phyloP scores from a whole-genome alignment of 495 filamentous ascomycete species.

The Neurospora sp. region DNA sequence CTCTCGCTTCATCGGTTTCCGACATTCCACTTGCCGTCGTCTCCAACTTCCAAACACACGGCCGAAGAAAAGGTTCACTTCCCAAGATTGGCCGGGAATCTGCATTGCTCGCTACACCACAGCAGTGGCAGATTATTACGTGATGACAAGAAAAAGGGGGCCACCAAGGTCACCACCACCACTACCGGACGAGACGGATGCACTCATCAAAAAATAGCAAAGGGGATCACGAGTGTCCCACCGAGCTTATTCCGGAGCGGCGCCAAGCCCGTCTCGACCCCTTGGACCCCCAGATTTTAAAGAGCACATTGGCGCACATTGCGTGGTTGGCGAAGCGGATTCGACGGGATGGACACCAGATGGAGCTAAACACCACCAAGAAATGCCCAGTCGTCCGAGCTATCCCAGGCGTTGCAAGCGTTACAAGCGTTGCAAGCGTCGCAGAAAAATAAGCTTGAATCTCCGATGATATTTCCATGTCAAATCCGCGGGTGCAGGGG shows the following conservation, averaged over 20 bases:
- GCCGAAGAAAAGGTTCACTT: not conserved
- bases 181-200: not conserved
- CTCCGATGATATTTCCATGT: slow-evolving; percentile 19
- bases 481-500: slow-evolving; percentile 14
- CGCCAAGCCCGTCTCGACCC: not conserved
- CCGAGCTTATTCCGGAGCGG: not conserved
- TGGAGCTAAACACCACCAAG: not conserved
- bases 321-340: not conserved
- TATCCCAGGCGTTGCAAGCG: not conserved
- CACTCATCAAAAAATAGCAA: not conserved
- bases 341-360: not conserved
- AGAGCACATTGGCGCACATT: not conserved
- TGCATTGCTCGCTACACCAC: not conserved
- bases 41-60: not conserved
- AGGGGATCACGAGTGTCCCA: not conserved
- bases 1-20: not conserved
- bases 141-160: not conserved
- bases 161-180: not conserved
- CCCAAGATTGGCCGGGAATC: not conserved
- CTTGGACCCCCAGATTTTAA: not conserved
- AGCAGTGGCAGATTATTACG: not conserved
- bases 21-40: not conserved
- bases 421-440: not conserved
- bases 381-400: not conserved
- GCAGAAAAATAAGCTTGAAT: slow-evolving; percentile 26